Conservation (phyloP, 139 green algal genomes). For the Chlorella sp. region DNA sequence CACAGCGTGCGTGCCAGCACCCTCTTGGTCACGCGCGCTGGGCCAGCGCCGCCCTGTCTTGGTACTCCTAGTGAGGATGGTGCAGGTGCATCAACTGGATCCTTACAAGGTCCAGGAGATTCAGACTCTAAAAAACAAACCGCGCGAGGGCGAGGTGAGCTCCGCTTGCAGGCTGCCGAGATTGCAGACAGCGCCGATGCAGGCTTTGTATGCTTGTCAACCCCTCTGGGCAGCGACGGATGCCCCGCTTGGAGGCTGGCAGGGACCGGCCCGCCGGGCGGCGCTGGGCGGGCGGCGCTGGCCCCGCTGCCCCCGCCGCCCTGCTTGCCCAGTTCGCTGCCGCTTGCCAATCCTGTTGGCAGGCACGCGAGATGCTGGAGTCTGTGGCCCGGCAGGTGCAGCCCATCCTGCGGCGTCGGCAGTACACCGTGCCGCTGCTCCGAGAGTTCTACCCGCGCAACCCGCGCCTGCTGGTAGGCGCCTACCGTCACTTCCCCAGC, state of each 20-base stretch:
- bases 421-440: conserved; percentile 71
- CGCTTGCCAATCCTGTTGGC: background rate
- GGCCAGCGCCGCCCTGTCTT: no score
- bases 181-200: no score
- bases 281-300: background rate
- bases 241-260: background rate
- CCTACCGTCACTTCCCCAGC: background rate
- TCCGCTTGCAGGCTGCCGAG: background rate
- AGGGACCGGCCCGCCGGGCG: background rate
- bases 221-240: background rate
- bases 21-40: no score
- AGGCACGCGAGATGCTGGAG: conserved; percentile 67
- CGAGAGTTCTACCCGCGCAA: conserved; percentile 81
- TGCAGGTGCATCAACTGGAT: conserved; percentile 24
- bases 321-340: background rate
- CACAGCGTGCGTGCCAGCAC: no score
- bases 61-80: no score
- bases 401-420: conserved; percentile 78
- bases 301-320: no score
- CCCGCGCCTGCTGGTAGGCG: conserved; percentile 60
- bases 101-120: conserved; percentile 55
- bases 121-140: background rate
- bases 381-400: conserved; percentile 81
- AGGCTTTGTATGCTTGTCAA: no score
- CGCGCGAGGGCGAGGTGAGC: background rate